Evolutionary conservation across 2,329 filamentous ascomycete species (phyloP).

Genomic region (Graphilbum sp.): DNA sequence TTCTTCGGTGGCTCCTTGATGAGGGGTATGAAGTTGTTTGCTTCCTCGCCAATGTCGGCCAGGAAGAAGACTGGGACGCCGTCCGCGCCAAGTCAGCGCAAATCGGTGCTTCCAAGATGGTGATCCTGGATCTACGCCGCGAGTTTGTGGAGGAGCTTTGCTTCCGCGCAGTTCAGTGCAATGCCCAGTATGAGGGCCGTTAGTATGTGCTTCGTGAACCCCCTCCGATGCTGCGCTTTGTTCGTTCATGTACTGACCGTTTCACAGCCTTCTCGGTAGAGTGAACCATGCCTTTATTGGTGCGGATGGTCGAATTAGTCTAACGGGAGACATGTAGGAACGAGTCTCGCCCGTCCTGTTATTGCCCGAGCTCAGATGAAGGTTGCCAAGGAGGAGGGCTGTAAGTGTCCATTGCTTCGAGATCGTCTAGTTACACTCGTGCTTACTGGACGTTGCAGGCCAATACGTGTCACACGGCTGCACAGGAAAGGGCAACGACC

Average conservation of each 20-base stretch:
- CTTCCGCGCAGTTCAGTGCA: slow-evolving; percentile 64
- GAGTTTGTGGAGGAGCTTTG: slow-evolving; percentile 71
- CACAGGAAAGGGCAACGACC: slow-evolving; percentile 38
- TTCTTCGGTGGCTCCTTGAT: slow-evolving; percentile 18
- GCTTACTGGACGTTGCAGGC: not conserved
- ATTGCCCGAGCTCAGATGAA: slow-evolving; percentile 52
- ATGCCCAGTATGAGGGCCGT: slow-evolving; percentile 50
- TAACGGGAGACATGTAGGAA: slow-evolving; percentile 21
- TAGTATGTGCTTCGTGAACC: slow-evolving; percentile 7
- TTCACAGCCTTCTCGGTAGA: slow-evolving; percentile 22
- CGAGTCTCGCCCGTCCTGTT: slow-evolving; percentile 50
- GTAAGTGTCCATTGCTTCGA: slow-evolving; percentile 16
- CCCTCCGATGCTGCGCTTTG: too few relatives aligned
- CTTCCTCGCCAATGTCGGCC: slow-evolving; percentile 55
- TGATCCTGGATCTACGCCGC: slow-evolving; percentile 47
- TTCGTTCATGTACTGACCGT: slow-evolving; percentile 1
- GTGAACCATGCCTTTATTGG: too few relatives aligned
- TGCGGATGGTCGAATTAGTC: too few relatives aligned
- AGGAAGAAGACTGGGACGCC: slow-evolving; percentile 59
- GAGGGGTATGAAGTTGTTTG: slow-evolving; percentile 44
- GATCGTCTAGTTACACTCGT: too few relatives aligned
- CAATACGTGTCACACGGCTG: slow-evolving; percentile 18
- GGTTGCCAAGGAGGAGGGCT: slow-evolving; percentile 46
- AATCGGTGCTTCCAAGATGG: slow-evolving; percentile 51
- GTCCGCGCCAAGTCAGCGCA: slow-evolving; percentile 46